Base-by-base conservation (phyloP, 139 green algal species). In the Pycnococcus provasolii region DNA sequence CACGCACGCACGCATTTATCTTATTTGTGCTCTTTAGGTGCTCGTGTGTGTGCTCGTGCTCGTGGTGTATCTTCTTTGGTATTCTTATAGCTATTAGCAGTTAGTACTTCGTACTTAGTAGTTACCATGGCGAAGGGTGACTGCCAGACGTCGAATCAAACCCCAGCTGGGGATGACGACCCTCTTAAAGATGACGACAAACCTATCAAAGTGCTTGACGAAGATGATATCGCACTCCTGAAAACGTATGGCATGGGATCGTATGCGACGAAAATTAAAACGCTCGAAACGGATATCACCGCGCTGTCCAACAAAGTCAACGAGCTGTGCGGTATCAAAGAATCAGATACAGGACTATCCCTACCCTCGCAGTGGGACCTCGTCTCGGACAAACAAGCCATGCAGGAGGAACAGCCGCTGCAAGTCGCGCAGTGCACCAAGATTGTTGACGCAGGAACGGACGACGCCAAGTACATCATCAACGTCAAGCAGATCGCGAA, bases 401-500 rank as follows among this genome's bases (percentile, higher is more conserved):
- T 95, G 89, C 88, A 96, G 71, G 91, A 96, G 73, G 89, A 96
- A 79, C 89, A 96, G 64, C 90, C 90, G 6, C 76, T 96, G 66
- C 85, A 92, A 81, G 93, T 99, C 2, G 90, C 94, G 0, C 82
- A 94, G 26, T 99, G 94, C 82, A 99, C 94, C 4, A 99, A 99
- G 75, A 99, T 99, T 82, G 99, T 99, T 79, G 96, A 95, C 63
- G 86, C 90, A 13, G 85, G 85, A 67, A 96, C 89, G 0, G 92
- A 97, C 42, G 91, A 98, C 42, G 86, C 93, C n/a, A 95, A 98
- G 77, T 99, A 99, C 62, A 81, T 99, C 60, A 99, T 99, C 80
- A 98, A 97, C 75, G 92, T 99, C n/a, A 99, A 99, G 81, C 94
- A 99, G 78, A 99, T 99, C 63, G 94, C 94, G 39, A 99, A 99